phyloP scores from a whole-genome alignment of 2,329 filamentous ascomycete species.

The Clonostachys rosea region DNA sequence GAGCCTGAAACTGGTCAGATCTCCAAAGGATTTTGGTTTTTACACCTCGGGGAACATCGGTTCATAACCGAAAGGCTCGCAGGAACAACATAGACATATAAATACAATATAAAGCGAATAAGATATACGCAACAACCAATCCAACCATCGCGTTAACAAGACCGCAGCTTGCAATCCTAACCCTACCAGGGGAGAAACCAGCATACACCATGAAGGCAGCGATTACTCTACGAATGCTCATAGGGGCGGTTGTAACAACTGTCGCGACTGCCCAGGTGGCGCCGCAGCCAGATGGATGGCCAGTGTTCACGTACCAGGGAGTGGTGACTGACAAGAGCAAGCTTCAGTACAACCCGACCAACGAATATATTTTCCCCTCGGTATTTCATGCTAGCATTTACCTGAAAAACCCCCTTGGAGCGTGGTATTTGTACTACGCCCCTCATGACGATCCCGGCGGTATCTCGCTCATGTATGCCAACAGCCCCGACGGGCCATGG shows the following conservation, averaged over 20 bases:
- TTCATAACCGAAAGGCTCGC: too few relatives aligned
- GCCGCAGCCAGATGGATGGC: conserved; percentile 9
- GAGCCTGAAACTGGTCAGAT: too few relatives aligned
- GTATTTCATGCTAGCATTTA: conserved; percentile 13
- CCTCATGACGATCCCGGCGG: conserved; percentile 16
- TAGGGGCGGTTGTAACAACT: neutral
- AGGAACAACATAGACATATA: too few relatives aligned
- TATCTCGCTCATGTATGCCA: conserved; percentile 12
- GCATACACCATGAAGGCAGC: too few relatives aligned
- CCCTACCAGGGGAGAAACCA: too few relatives aligned
- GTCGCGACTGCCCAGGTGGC: conserved; percentile 4
- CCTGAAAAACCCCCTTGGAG: conserved; percentile 7
- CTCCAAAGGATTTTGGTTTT: too few relatives aligned
- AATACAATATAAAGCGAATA: too few relatives aligned
- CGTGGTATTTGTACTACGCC: conserved; percentile 18
- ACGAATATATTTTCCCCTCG: conserved; percentile 16
- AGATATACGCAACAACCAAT: too few relatives aligned
- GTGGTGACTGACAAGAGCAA: conserved; percentile 10
- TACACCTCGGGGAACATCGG: too few relatives aligned
- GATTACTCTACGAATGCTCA: neutral
- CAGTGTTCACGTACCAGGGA: conserved; percentile 11
- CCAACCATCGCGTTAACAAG: too few relatives aligned
- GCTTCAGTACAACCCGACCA: conserved; percentile 14
- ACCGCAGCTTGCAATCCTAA: too few relatives aligned
- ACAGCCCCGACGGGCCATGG: conserved; percentile 8